phyloP scores from a whole-genome alignment of 208 protist genomes.

The Phytomonas francai region DNA sequence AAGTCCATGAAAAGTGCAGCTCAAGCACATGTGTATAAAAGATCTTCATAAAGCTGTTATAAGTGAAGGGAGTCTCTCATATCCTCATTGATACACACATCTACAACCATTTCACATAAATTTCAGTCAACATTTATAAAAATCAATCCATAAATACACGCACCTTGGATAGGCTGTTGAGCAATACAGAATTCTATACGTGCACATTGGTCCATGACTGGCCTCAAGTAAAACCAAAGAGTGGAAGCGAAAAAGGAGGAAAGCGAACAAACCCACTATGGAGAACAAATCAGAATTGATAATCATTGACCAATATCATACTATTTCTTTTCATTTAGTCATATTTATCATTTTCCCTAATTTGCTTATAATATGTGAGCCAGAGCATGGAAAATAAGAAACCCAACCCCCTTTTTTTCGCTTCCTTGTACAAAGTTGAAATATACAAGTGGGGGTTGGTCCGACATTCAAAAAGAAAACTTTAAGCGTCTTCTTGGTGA shows the following conservation, averaged over 20 bases:
- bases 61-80: background rate
- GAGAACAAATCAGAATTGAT: background rate
- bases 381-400: slow-evolving; percentile 4
- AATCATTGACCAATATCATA: background rate
- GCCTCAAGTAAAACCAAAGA: slow-evolving; percentile 1
- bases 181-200: background rate
- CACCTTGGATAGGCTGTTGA: background rate
- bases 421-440: slow-evolving; percentile 2
- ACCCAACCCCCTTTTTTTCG: slow-evolving; percentile 5
- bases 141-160: background rate
- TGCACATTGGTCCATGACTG: background rate
- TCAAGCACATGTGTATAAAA: background rate
- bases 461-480: background rate
- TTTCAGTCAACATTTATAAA: background rate
- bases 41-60: background rate
- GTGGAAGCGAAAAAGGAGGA: background rate
- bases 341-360: background rate
- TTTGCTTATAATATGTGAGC: background rate
- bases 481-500: background rate
- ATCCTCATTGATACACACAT: background rate
- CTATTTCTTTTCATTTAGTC: background rate
- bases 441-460: background rate
- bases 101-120: background rate
- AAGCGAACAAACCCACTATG: background rate
- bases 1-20: background rate